A percentile compares a stretch with the other conserved stretches of the same genome.
These are phyloP conservation scores for Gossypium davidsonii DNA, from an alignment of 441 rosid species.

Conservation along the genomic window DNA sequence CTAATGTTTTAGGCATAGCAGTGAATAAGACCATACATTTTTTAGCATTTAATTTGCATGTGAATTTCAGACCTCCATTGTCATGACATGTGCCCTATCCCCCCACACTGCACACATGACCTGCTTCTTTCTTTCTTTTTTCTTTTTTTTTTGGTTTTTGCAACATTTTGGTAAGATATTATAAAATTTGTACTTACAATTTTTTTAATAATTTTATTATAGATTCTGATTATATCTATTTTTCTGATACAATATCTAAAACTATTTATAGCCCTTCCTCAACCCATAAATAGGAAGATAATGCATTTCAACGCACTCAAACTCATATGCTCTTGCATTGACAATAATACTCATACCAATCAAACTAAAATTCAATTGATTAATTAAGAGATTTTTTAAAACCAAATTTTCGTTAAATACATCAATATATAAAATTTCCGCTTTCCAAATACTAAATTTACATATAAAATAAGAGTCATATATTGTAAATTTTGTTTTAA, in stretches of 20 bases:
- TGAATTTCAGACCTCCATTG: background rate
- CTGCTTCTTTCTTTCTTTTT: background rate
- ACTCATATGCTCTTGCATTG: too few species aligned
- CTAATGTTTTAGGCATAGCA: conserved; percentile 1
- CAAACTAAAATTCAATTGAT: too few species aligned
- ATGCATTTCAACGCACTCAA: too few species aligned
- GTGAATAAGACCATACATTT: background rate
- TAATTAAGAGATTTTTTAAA: too few species aligned
- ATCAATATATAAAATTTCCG: background rate
- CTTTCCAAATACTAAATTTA: background rate
- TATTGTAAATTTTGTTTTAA: background rate
- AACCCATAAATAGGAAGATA: too few species aligned
- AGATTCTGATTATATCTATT: fast-evolving
- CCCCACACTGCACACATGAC: conserved; percentile 23
- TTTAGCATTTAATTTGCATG: background rate
- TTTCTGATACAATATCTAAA: too few species aligned
- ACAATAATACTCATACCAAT: too few species aligned
- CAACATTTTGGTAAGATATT: background rate
- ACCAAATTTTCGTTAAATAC: background rate
- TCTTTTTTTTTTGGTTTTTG: background rate
- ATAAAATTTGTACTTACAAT: background rate
- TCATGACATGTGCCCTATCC: conserved; percentile 20
- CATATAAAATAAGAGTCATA: background rate
- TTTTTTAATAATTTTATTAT: background rate
- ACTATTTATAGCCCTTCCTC: fast-evolving